Conservation (phyloP, 768 basidiomycete genomes). For the Tulasnella calospora region DNA sequence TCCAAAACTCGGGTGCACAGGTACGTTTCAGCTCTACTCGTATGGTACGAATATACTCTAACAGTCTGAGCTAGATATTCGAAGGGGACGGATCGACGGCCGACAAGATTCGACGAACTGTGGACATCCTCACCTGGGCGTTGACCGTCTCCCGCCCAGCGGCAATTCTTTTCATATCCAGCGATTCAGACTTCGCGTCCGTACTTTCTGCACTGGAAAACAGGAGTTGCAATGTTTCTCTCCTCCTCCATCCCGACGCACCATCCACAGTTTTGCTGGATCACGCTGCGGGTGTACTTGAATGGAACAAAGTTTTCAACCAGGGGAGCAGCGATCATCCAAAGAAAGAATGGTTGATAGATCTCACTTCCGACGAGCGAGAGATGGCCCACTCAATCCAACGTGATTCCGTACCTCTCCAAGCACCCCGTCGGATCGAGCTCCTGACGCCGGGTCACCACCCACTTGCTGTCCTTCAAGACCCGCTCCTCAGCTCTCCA, state of each 20-base stretch:
- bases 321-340: neutral
- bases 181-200: neutral
- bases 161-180: neutral
- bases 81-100: neutral
- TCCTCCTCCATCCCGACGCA: neutral
- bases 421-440: neutral
- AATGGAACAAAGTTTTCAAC: neutral
- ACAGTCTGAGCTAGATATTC: neutral
- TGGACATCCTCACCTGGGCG: neutral
- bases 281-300: neutral
- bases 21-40: neutral
- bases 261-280: neutral
- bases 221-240: neutral
- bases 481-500: neutral
- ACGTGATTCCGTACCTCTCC: neutral
- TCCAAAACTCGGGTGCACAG: neutral
- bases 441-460: neutral
- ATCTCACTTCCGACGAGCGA: neutral
- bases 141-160: neutral
- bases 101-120: neutral
- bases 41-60: neutral
- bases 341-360: neutral
- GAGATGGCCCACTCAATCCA: neutral
- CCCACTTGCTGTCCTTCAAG: neutral
- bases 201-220: neutral